Conservation (phyloP, 78 protist genomes). For the Planoprotostelium fungivorum region DNA sequence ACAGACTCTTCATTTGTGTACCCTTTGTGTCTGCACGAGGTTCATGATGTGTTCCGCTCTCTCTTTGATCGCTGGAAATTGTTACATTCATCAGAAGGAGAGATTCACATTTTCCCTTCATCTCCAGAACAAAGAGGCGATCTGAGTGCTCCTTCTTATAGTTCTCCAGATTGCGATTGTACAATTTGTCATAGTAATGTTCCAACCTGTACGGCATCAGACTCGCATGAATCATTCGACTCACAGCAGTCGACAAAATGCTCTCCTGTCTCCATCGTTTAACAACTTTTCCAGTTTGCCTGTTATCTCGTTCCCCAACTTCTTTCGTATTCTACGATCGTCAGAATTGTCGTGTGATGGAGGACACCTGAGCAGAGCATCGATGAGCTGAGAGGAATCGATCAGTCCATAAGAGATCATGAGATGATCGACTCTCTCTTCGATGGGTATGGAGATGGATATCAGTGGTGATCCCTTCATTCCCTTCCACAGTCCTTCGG, state of each 20-base stretch:
- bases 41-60: too few species aligned
- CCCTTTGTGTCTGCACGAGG: too few species aligned
- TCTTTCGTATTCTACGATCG: background rate
- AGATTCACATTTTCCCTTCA: too few species aligned
- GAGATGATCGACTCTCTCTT: background rate
- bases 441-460: background rate
- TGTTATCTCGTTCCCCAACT: background rate
- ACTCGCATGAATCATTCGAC: too few species aligned
- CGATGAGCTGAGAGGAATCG: background rate
- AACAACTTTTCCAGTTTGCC: background rate
- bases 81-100: too few species aligned
- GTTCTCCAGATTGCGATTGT: too few species aligned
- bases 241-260: background rate
- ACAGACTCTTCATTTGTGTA: too few species aligned
- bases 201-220: too few species aligned
- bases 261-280: background rate
- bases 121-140: too few species aligned
- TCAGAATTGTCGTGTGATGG: background rate
- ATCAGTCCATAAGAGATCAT: background rate
- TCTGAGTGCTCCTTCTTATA: too few species aligned
- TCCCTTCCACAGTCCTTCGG: background rate
- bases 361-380: background rate
- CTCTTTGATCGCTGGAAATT: too few species aligned
- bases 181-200: background rate
- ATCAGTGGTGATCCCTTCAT: background rate